Evolutionary conservation across 2,329 filamentous ascomycete species (phyloP), one percentile per base, ranked within the genome.

Genomic region (Aspergillus novoparasiticus): DNA sequence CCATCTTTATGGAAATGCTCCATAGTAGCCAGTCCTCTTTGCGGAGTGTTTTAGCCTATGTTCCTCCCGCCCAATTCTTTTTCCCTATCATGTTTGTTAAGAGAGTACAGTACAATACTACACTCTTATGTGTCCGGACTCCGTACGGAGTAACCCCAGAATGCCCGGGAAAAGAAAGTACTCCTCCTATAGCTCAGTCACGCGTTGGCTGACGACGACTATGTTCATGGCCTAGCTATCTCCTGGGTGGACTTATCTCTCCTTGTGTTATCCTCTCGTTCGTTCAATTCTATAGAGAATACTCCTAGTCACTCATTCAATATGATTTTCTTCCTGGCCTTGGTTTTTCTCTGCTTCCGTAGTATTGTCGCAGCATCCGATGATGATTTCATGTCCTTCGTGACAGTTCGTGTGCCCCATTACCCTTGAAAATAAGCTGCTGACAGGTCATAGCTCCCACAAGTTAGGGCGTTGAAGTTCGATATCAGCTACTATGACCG

Each of bases 341-440:
- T 68, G 23, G 68, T 72, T 46, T 68, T 73, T 54, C 66, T 71
- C 19, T 65, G 67, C 32, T 63, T 73, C 46, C 66, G 65, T 51
- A 66, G 61, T 59, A 68, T 61, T 16, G 60, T 68, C 56, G 73
- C 71, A 12, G 62, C 71, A 28, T 61, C 67, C 26, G 68, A 73
- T 58, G 70, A 76, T 68, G 75, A 77, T 59, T 65, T 77, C 51
- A 72, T 75, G 69, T 75, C 74, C 57, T 77, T 76, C 62, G 68
- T 76, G 50, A 76, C 75, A 36, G 75, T 77, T 62, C 43, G 71
- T 68, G 16, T 14, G 41, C 19, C 26, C 34, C 9, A 19, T 9
- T 21, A 14, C 4, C 32, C 51, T 36, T 23, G 11, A 19, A 11
- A 19, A 11, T 21, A 34, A 53, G 19, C 21, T 26, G 28, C 61